Evolutionary conservation across 1,139 yeast species (phyloP).

Genomic region (Saccharomyces hybrid): DNA sequence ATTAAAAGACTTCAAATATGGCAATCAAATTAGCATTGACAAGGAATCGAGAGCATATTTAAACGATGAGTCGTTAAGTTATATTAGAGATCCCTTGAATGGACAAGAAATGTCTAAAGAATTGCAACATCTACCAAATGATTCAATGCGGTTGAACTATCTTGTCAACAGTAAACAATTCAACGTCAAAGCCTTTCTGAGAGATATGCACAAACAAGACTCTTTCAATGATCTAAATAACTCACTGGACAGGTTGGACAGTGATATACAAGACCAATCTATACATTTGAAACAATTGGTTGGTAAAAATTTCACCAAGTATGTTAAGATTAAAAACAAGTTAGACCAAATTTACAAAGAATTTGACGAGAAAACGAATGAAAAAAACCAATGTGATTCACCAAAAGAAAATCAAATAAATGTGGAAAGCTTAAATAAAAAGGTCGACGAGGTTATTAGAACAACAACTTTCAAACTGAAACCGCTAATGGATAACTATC

Average conservation of each 20-base stretch:
- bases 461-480: slow-evolving; percentile 64
- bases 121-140: slow-evolving; percentile 39
- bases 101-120: slow-evolving; percentile 41
- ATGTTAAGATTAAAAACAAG: slow-evolving; percentile 67
- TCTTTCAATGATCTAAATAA: slow-evolving; percentile 53
- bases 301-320: slow-evolving; percentile 65
- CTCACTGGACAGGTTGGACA: slow-evolving; percentile 54
- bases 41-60: slow-evolving; percentile 17
- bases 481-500: slow-evolving; percentile 63
- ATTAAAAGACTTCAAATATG: slow-evolving; percentile 26
- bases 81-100: slow-evolving; percentile 47
- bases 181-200: slow-evolving; percentile 61
- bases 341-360: slow-evolving; percentile 52
- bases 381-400: slow-evolving; percentile 10
- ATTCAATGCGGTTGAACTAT: slow-evolving; percentile 40
- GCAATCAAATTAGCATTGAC: slow-evolving; percentile 20
- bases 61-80: slow-evolving; percentile 20
- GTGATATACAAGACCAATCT: slow-evolving; percentile 57
- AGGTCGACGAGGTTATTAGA: slow-evolving; percentile 42
- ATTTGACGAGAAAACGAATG: slow-evolving; percentile 31
- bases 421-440: slow-evolving; percentile 39
- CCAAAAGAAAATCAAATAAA: slow-evolving; percentile 25
- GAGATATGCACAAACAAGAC: slow-evolving; percentile 63
- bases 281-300: slow-evolving; percentile 58
- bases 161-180: slow-evolving; percentile 68